phyloP scores from a whole-genome alignment of 2,329 filamentous ascomycete genomes.

The Gnomoniopsis smithogilvyi region DNA sequence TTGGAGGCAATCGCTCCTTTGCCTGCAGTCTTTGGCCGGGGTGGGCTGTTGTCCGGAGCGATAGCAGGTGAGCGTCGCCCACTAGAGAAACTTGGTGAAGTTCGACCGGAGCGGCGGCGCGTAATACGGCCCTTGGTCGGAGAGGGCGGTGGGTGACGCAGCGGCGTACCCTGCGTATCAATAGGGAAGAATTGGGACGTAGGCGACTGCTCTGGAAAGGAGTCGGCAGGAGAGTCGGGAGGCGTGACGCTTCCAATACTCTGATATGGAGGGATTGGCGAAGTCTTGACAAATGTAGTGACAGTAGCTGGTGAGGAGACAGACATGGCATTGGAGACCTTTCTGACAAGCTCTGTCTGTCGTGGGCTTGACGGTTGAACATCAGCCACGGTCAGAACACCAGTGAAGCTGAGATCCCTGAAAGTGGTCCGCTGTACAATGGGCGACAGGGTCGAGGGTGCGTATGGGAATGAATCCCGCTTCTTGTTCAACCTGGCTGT shows the following conservation, averaged over 20 bases:
- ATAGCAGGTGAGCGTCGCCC: background rate
- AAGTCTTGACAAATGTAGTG: slow-evolving; percentile 6
- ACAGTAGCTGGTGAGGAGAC: slow-evolving; percentile 1
- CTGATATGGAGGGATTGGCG: slow-evolving; percentile 2
- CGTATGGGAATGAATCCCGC: background rate
- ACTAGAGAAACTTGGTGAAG: slow-evolving; percentile 2
- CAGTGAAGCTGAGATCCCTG: slow-evolving; percentile 2
- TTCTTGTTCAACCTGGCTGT: slow-evolving; percentile 23
- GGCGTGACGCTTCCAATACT: slow-evolving; percentile 10
- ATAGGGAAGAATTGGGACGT: slow-evolving; percentile 7
- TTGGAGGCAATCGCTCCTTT: slow-evolving; percentile 9
- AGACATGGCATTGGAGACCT: slow-evolving; percentile 2
- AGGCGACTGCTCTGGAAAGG: background rate
- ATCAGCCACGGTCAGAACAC: slow-evolving; percentile 14
- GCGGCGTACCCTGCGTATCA: slow-evolving; percentile 3
- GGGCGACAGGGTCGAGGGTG: background rate
- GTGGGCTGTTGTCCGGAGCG: background rate
- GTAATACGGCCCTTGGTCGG: slow-evolving; percentile 4
- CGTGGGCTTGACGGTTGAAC: slow-evolving; percentile 7
- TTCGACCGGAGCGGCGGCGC: background rate
- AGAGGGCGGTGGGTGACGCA: background rate
- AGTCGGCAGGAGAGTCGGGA: slow-evolving; percentile 10
- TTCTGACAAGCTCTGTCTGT: background rate
- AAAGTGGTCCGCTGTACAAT: background rate
- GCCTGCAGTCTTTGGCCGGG: slow-evolving; percentile 11